Evolutionary conservation across 2,329 filamentous ascomycete genomes (phyloP).

Genomic region (Clonostachys rhizophaga): DNA sequence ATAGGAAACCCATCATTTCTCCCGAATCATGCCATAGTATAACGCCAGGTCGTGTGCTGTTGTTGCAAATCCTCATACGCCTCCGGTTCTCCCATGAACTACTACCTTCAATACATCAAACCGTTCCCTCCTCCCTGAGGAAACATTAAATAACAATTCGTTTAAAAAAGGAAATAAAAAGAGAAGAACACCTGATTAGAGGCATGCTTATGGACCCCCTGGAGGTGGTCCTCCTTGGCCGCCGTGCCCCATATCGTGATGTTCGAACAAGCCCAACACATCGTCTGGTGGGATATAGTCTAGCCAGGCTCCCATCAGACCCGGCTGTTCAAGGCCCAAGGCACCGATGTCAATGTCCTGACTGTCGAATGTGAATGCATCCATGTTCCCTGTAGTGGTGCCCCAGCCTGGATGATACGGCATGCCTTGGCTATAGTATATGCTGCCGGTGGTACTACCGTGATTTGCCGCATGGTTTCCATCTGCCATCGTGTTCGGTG

Average conservation of each 20-base stretch:
- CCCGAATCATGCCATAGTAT: too few relatives aligned
- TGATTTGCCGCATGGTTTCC: constrained; percentile 8
- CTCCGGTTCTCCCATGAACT: too few relatives aligned
- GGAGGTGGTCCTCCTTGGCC: constrained; percentile 1
- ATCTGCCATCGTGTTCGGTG: constrained; percentile 33
- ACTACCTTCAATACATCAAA: too few relatives aligned
- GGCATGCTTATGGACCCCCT: too few relatives aligned
- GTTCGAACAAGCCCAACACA: constrained; percentile 52
- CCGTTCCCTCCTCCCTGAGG: not conserved
- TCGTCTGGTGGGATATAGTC: constrained; percentile 64
- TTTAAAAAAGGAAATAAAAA: not conserved
- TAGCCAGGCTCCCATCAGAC: constrained; percentile 68
- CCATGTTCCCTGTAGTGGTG: constrained; percentile 25
- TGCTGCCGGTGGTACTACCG: constrained; percentile 6
- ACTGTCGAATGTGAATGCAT: constrained; percentile 66
- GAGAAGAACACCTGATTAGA: not conserved
- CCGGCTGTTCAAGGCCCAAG: constrained; percentile 51
- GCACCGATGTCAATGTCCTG: constrained; percentile 73
- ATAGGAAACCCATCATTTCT: too few relatives aligned
- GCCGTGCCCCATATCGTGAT: constrained; percentile 18
- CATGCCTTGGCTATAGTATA: constrained; percentile 19
- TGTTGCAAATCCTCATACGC: too few relatives aligned
- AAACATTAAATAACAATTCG: not conserved
- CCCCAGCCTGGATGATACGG: constrained; percentile 21
- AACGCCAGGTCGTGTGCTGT: too few relatives aligned